A percentile compares a stretch with the other conserved stretches of the same genome.
These are phyloP conservation scores for Dunaliella primolecta DNA, from an alignment of 139 green algal genomes.

Conservation along the genomic window DNA sequence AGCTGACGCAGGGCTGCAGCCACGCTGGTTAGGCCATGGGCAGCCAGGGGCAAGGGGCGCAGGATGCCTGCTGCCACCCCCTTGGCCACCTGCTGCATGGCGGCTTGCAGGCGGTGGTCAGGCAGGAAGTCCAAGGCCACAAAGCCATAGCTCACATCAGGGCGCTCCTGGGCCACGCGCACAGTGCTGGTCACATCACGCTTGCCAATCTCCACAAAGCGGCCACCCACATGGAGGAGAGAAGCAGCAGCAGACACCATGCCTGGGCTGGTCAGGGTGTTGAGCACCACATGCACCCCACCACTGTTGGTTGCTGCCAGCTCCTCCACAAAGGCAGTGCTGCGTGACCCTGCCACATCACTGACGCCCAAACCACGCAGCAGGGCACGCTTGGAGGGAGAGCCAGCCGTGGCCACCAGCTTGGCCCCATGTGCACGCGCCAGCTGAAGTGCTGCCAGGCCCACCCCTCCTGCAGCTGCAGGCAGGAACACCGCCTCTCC, in stretches of 20 bases:
- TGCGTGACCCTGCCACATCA: slow-evolving; percentile 51
- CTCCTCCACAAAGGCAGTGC: slow-evolving; percentile 60
- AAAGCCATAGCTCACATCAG: slow-evolving; percentile 68
- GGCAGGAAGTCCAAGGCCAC: slow-evolving; percentile 87
- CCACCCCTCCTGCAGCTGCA: slow-evolving; percentile 76
- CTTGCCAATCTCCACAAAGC: too few relatives aligned
- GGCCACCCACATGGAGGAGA: too few relatives aligned
- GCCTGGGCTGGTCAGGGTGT: slow-evolving; percentile 79
- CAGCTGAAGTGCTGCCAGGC: slow-evolving; percentile 68
- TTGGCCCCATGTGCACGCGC: slow-evolving; percentile 31
- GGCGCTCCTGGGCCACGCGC: slow-evolving; percentile 67
- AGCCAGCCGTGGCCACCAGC: slow-evolving; percentile 64
- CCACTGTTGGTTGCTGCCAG: slow-evolving; percentile 18
- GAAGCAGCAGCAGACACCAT: slow-evolving; percentile 82
- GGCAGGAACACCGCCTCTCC: slow-evolving; percentile 68
- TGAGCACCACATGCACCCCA: slow-evolving; percentile 57
- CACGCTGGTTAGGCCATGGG: slow-evolving; percentile 39
- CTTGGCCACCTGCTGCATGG: slow-evolving; percentile 39
- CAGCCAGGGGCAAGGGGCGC: slow-evolving; percentile 34
- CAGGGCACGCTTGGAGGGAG: slow-evolving; percentile 66
- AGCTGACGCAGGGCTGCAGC: slow-evolving; percentile 75
- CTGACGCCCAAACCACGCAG: slow-evolving; percentile 53
- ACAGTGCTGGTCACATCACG: too few relatives aligned
- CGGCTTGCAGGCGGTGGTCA: slow-evolving; percentile 42
- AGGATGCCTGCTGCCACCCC: slow-evolving; percentile 34